Conservation (phyloP, 768 basidiomycete genomes). For the Phlebiopsis gigantea region DNA sequence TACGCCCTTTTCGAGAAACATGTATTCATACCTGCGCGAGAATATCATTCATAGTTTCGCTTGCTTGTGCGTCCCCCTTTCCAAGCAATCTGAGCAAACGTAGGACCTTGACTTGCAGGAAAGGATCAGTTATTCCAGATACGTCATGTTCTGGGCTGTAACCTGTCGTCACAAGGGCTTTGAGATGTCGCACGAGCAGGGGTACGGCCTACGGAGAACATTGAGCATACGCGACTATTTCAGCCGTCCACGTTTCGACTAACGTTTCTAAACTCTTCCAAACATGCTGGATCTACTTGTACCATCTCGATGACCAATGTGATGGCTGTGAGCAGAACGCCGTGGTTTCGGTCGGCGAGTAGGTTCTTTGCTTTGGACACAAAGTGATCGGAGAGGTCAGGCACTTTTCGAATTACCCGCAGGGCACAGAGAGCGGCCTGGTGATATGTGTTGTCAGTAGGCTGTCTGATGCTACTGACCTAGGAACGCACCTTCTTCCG, state of each 20-base stretch:
- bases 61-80: slow-evolving; percentile 76
- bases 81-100: slow-evolving; percentile 88
- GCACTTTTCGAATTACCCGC: slow-evolving; percentile 91
- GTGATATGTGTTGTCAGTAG: neutral
- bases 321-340: slow-evolving; percentile 89
- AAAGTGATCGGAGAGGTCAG: slow-evolving; percentile 93
- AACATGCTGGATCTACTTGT: slow-evolving; percentile 60
- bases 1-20: neutral
- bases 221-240: neutral
- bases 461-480: neutral
- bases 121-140: slow-evolving; percentile 97
- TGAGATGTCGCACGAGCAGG: slow-evolving; percentile 89
- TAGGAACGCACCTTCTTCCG: slow-evolving; percentile 79
- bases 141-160: slow-evolving; percentile 99
- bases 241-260: slow-evolving; percentile 23
- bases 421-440: slow-evolving; percentile 95
- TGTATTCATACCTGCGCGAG: slow-evolving; percentile 69
- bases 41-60: slow-evolving; percentile 98
- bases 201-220: slow-evolving; percentile 66
- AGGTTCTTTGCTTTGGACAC: slow-evolving; percentile 82
- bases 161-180: slow-evolving; percentile 91
- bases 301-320: slow-evolving; percentile 97
- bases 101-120: slow-evolving; percentile 90
- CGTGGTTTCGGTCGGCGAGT: slow-evolving; percentile 93
- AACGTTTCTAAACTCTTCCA: slow-evolving; percentile 90